Percentiles rank a stretch among this genome's conserved stretches.
Evolutionary conservation across 139 green algal species (phyloP).

Genomic region (Coelastrella sp.): DNA sequence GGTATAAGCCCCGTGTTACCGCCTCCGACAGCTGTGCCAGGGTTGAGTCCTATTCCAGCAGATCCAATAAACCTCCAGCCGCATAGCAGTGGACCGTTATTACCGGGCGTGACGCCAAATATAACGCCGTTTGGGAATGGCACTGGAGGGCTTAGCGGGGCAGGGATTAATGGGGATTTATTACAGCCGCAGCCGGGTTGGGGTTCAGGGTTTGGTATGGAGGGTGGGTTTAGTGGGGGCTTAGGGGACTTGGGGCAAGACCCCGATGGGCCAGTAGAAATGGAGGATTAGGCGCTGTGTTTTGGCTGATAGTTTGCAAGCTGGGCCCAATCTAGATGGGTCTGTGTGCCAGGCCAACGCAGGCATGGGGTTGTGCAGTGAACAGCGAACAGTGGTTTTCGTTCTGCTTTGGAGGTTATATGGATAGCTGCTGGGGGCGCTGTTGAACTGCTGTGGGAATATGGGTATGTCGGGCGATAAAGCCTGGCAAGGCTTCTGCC

Average conservation of each 20-base stretch:
- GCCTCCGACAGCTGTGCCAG: neutral
- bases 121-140: neutral
- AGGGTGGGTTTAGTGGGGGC: neutral
- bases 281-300: neutral
- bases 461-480: too few relatives aligned
- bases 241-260: neutral
- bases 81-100: neutral
- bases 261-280: neutral
- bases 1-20: neutral
- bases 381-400: slow-evolving; percentile 20
- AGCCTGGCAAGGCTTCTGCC: too few relatives aligned
- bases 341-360: too few relatives aligned
- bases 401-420: too few relatives aligned
- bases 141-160: neutral
- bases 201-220: neutral
- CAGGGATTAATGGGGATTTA: neutral
- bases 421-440: too few relatives aligned
- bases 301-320: too few relatives aligned
- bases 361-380: too few relatives aligned
- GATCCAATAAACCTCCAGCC: neutral
- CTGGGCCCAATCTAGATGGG: too few relatives aligned
- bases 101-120: neutral
- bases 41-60: neutral
- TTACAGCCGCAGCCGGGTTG: neutral
- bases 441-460: too few relatives aligned